A percentile compares a stretch with the other conserved stretches of the same genome.
Conservation (phyloP, 331 rosid genomes). For the Malus hybrid region DNA sequence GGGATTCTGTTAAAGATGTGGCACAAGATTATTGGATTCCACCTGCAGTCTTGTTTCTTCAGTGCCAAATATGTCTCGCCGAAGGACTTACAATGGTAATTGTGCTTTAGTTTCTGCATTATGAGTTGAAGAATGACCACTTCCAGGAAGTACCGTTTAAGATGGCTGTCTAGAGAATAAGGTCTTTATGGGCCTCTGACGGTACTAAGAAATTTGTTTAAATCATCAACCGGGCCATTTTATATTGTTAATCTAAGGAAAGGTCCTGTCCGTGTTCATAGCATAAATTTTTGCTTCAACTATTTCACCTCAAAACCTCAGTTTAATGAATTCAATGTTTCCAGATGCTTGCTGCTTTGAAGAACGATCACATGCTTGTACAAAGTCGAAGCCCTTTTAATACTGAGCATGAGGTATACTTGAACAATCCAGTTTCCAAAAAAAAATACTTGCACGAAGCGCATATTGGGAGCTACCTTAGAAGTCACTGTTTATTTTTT, state of each 20-base stretch:
- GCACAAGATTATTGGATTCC: constrained; percentile 57
- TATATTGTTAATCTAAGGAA: not conserved
- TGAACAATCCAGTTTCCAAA: not conserved
- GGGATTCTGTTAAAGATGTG: constrained; percentile 54
- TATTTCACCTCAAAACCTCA: constrained; percentile 7
- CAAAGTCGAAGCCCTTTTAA: constrained; percentile 65
- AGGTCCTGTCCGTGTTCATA: not conserved
- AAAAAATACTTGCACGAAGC: not conserved
- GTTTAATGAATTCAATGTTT: constrained; percentile 15
- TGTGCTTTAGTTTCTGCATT: constrained; percentile 10
- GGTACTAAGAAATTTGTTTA: not conserved
- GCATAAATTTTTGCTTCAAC: constrained; percentile 10
- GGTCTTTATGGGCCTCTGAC: not conserved
- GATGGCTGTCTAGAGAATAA: not conserved
- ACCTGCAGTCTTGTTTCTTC: constrained; percentile 74
- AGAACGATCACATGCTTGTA: constrained; percentile 48
- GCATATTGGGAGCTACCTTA: not conserved
- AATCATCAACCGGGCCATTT: constrained; percentile 1
- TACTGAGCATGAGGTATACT: constrained; percentile 81
- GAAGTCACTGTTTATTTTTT: not conserved
- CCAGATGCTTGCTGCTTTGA: constrained; percentile 88
- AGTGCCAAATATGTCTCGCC: constrained; percentile 83
- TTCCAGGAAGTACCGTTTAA: constrained; percentile 6
- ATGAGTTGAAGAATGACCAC: constrained; percentile 4
- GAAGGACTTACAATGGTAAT: constrained; percentile 87